Evolutionary conservation across 257 asterid species (phyloP).

Genomic region (Solanum medicagineum): DNA sequence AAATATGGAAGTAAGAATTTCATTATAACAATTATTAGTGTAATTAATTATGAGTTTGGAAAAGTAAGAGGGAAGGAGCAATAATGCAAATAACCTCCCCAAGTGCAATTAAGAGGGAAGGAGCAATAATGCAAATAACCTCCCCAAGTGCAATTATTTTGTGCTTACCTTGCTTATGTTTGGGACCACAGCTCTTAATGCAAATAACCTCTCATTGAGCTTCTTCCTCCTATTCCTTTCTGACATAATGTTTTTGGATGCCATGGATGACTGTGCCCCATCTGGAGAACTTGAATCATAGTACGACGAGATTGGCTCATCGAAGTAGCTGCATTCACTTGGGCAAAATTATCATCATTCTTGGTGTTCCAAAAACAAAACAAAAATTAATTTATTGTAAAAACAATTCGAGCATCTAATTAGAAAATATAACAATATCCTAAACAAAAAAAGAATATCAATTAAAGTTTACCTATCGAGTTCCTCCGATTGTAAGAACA

Average conservation of each 20-base stretch:
- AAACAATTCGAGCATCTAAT: not conserved
- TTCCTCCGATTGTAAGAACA: conserved; percentile 42
- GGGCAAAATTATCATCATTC: not conserved
- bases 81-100: too few species aligned
- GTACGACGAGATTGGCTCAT: conserved; percentile 35
- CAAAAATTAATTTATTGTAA: not conserved
- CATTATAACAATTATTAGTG: not conserved
- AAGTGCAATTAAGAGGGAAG: not conserved
- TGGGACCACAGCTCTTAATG: conserved; percentile 77
- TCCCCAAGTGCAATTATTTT: too few species aligned
- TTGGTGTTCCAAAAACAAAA: not conserved
- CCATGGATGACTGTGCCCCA: conserved; percentile 30
- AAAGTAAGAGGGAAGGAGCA: not conserved
- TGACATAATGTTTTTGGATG: conserved; percentile 63
- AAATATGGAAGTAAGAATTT: not conserved
- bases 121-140: not conserved
- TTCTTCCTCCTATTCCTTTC: conserved; percentile 75
- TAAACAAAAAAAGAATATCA: not conserved
- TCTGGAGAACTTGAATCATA: conserved; percentile 80
- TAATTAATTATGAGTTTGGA: not conserved
- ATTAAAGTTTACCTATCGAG: conserved; percentile 28
- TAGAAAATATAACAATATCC: not conserved
- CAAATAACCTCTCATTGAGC: conserved; percentile 63
- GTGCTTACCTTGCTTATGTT: conserved; percentile 53
- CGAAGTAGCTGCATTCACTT: conserved; percentile 23